phyloP scores from a whole-genome alignment of 352 stramenopile species.

The Globisporangium heterothallicum region DNA sequence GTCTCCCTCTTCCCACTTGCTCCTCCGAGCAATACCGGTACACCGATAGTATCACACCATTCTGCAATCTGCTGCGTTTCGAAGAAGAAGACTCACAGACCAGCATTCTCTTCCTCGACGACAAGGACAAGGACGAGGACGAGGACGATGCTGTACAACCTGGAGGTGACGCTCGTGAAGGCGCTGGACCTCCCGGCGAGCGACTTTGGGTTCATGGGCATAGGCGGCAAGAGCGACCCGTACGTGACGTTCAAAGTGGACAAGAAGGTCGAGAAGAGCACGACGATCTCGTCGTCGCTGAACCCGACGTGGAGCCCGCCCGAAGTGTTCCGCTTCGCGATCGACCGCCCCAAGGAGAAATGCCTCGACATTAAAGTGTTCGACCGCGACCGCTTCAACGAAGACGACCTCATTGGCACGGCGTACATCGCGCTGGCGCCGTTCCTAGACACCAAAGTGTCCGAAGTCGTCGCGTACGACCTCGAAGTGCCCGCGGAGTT shows the following conservation, averaged over 20 bases:
- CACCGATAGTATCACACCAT: not conserved
- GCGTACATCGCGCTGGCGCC: constrained; percentile 42
- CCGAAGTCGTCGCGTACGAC: constrained; percentile 46
- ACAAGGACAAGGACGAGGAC: not conserved
- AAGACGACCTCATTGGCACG: constrained; percentile 54
- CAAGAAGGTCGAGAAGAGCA: constrained; percentile 38
- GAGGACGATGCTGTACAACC: constrained; percentile 39
- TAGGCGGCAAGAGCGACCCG: constrained; percentile 74
- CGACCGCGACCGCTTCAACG: constrained; percentile 57
- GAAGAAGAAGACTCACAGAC: not conserved
- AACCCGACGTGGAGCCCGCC: constrained; percentile 50
- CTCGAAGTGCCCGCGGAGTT: constrained; percentile 53
- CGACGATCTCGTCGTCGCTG: constrained; percentile 34
- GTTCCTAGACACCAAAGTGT: constrained; percentile 38
- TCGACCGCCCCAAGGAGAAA: constrained; percentile 51
- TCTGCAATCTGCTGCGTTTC: not conserved
- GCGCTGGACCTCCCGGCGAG: constrained; percentile 46
- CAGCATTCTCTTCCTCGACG: no score
- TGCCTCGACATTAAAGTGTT: constrained; percentile 52
- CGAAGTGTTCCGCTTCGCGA: constrained; percentile 56
- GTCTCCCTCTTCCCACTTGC: not conserved
- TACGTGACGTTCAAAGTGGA: constrained; percentile 66
- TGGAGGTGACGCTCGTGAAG: constrained; percentile 56
- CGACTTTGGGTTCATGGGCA: constrained; percentile 62
- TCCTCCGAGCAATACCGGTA: no score